Evolutionary conservation across 2,329 filamentous ascomycete species (phyloP).

Genomic region (Plenodomus biglobosus): DNA sequence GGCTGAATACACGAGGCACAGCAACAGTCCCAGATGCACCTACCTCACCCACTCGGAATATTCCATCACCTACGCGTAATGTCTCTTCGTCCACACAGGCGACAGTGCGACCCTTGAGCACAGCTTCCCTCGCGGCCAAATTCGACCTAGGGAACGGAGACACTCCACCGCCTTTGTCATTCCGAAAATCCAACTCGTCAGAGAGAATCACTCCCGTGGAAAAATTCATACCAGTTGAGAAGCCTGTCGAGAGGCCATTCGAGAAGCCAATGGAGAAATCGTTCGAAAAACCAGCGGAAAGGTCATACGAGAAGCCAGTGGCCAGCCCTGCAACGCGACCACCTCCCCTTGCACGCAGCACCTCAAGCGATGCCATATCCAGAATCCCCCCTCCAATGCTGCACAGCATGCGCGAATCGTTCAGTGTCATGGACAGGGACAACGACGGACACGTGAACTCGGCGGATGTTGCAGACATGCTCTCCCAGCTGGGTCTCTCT

Average conservation of each 20-base stretch:
- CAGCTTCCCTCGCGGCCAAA: conserved; percentile 39
- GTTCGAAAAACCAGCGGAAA: conserved; percentile 49
- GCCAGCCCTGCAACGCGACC: conserved; percentile 20
- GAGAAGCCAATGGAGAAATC: conserved; percentile 9
- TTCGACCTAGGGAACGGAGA: conserved; percentile 42
- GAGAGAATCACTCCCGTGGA: conserved; percentile 10
- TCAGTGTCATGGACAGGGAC: conserved; percentile 88
- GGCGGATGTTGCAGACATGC: conserved; percentile 84
- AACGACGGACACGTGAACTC: conserved; percentile 81
- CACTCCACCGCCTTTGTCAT: conserved; percentile 22
- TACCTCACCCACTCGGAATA: conserved; percentile 32
- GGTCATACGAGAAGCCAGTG: conserved; percentile 44
- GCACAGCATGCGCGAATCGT: conserved; percentile 85
- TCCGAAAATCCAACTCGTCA: conserved; percentile 48
- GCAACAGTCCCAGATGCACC: conserved; percentile 33
- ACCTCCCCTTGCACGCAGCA: conserved; percentile 26
- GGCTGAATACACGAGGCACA: conserved; percentile 38
- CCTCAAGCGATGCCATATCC: conserved; percentile 53
- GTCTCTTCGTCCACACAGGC: conserved; percentile 18
- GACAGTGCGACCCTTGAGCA: conserved; percentile 30
- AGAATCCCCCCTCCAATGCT: conserved; percentile 81
- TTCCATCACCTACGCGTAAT: conserved; percentile 28
- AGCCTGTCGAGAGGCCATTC: conserved; percentile 10
- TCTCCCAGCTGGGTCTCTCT: conserved; percentile 81
- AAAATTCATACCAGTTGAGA: conserved; percentile 5